Conservation (phyloP, 2,329 filamentous ascomycete genomes). For the Aspergillus versicolor region DNA sequence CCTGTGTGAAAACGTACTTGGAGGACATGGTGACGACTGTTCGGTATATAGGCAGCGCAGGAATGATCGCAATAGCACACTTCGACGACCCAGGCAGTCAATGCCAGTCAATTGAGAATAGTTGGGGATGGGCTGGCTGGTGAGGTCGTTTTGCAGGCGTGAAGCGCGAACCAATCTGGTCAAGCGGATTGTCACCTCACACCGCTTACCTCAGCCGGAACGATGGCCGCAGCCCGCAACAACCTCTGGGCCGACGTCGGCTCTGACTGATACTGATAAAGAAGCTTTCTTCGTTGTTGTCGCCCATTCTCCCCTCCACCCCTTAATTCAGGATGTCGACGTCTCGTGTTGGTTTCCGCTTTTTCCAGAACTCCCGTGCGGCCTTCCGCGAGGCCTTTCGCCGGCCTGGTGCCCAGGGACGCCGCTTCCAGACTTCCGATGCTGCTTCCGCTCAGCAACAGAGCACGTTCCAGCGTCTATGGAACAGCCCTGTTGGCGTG, state of each 20-base stretch:
- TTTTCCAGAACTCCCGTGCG: constrained; percentile 51
- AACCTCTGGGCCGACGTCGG: constrained; percentile 19
- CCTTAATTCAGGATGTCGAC: constrained; percentile 45
- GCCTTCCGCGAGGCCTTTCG: constrained; percentile 57
- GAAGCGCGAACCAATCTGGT: constrained; percentile 22
- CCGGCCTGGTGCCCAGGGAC: constrained; percentile 49
- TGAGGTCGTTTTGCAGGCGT: neutral
- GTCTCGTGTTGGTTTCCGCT: constrained; percentile 58
- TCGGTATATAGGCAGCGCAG: neutral
- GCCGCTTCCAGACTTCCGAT: constrained; percentile 71
- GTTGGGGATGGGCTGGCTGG: neutral
- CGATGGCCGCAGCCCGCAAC: no score
- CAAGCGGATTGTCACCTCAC: constrained; percentile 20
- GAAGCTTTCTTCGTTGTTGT: neutral
- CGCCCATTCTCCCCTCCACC: constrained; percentile 16
- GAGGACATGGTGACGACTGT: constrained; percentile 66
- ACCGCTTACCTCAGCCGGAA: constrained; percentile 32
- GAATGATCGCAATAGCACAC: neutral
- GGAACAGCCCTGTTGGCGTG: constrained; percentile 75
- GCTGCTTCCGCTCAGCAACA: constrained; percentile 47
- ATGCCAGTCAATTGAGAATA: constrained; percentile 12
- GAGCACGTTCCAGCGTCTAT: constrained; percentile 70
- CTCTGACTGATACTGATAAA: constrained; percentile 4
- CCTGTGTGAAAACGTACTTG: constrained; percentile 88
- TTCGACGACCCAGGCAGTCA: neutral